Conservation (phyloP, 2,329 filamentous ascomycete species). For the Pochonia chlamydosporia region DNA sequence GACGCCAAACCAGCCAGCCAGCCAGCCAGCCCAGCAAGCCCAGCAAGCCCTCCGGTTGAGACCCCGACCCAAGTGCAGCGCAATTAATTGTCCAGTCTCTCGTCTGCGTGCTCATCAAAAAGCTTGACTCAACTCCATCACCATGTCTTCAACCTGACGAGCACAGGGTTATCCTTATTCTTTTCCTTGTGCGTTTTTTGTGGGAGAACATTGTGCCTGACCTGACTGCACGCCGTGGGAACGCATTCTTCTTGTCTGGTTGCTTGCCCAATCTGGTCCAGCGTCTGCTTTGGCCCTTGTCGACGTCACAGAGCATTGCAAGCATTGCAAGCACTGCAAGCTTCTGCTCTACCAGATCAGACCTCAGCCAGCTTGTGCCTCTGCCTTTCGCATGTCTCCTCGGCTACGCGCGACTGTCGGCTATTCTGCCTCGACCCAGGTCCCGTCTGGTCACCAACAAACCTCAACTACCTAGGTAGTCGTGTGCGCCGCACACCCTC, state of each 20-base stretch:
- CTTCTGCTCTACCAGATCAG: neutral
- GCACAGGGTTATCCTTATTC: neutral
- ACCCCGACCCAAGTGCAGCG: neutral
- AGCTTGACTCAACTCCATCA: constrained; percentile 1
- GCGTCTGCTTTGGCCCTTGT: too few species aligned
- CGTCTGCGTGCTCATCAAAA: neutral
- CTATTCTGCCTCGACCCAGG: constrained; percentile 2
- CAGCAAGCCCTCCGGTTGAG: too few species aligned
- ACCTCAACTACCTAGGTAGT: neutral
- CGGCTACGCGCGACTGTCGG: constrained; percentile 6
- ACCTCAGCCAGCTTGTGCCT: neutral
- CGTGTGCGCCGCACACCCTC: neutral
- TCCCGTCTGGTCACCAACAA: neutral
- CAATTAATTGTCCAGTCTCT: neutral
- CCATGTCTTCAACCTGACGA: neutral
- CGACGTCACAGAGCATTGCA: neutral
- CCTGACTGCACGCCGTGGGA: neutral
- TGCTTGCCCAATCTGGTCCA: too few species aligned
- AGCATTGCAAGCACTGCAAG: neutral
- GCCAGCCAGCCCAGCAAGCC: too few species aligned
- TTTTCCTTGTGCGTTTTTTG: too few species aligned
- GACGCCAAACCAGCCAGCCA: too few species aligned
- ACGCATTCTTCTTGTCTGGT: too few species aligned
- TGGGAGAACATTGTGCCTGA: too few species aligned
- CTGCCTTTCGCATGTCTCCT: constrained; percentile 1